phyloP scores from a whole-genome alignment of 345 rosid species.

The Odontarrhena argentea region DNA sequence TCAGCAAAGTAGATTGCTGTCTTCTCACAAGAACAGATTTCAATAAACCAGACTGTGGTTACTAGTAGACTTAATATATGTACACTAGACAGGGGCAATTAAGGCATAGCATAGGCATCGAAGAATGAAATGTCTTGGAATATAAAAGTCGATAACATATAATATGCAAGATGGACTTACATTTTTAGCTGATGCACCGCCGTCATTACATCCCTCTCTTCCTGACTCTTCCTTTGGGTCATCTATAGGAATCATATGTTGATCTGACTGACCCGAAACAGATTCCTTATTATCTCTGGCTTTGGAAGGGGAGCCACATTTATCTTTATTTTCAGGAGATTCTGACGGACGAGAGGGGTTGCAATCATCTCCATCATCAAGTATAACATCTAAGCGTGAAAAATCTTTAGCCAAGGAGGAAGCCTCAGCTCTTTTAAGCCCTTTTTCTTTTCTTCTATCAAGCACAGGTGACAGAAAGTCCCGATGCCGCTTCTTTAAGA shows the following conservation, averaged over 20 bases:
- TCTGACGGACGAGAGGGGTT: constrained; percentile 47
- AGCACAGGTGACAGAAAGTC: constrained; percentile 91
- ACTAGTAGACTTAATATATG: not conserved
- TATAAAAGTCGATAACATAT: constrained; percentile 4
- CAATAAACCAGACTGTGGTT: constrained; percentile 20
- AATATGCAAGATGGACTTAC: constrained; percentile 46
- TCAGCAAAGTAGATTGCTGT: constrained; percentile 24
- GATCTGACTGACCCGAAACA: constrained; percentile 35
- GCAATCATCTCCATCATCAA: constrained; percentile 52
- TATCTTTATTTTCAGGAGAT: constrained; percentile 40
- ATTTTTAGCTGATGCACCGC: constrained; percentile 33
- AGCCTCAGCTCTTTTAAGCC: constrained; percentile 58
- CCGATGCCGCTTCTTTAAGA: constrained; percentile 79
- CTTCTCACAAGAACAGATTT: constrained; percentile 17
- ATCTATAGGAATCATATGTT: constrained; percentile 29
- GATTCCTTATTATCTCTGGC: constrained; percentile 59
- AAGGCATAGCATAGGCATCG: constrained; percentile 12
- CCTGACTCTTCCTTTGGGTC: constrained; percentile 44
- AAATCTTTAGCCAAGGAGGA: constrained; percentile 73
- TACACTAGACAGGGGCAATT: constrained; percentile 23
- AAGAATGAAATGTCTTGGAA: constrained; percentile 9
- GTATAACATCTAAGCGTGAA: constrained; percentile 65
- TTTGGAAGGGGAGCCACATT: constrained; percentile 38
- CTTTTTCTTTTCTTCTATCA: constrained; percentile 76
- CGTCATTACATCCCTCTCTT: constrained; percentile 43